Base-by-base conservation (phyloP, 2,329 filamentous ascomycete genomes). In the Paraconiothyrium sp. region DNA sequence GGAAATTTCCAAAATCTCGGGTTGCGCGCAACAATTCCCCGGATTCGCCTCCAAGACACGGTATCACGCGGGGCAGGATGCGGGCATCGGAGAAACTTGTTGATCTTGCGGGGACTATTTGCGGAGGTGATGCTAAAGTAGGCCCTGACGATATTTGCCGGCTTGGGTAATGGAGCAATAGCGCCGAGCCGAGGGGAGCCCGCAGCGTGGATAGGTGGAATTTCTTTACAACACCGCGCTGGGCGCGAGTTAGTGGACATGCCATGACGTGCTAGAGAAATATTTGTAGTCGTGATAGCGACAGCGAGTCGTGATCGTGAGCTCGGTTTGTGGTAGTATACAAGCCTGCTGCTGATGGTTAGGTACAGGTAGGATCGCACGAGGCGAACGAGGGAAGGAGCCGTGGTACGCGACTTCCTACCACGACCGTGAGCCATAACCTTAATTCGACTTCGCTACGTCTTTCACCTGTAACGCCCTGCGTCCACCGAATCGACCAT, bases 21-120 rank as follows among this genome's bases (percentile, higher is more conserved):
- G 41, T 32, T 32, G 55, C 55, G 55, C 47, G 27, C 35, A 43
- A 10, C 4, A 27, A 37, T 56, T 56, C 58, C 51, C 58, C 51
- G 44, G 58, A 55, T 60, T 60, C 46, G 46, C 58, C 58, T 49
- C 34, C 35, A 9, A 11, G 14, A 43, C 35, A 34, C 34, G 34
- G 13, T 37, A 24, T 47, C 54, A 58, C 58, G 59, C 55, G 59
- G 70, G 67, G 68, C 64, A 61, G 62, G 14, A 16, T 57, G 58
- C 43, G 58, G 54, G 60, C 54, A 49, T 62, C 69, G 70, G 70
- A 70, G 57, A 60, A 72, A 73, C 69, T 69, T 47, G 44, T 54
- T 46, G 22, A 61, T 51, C 55, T 67, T 70, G 69, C 65, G 69
- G 70, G 67, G 70, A 61, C 57, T 54, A 67, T 65, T 59, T 50